Conservation (phyloP, 1,284 basidiomycete species). For the Volvariella surrecta region DNA sequence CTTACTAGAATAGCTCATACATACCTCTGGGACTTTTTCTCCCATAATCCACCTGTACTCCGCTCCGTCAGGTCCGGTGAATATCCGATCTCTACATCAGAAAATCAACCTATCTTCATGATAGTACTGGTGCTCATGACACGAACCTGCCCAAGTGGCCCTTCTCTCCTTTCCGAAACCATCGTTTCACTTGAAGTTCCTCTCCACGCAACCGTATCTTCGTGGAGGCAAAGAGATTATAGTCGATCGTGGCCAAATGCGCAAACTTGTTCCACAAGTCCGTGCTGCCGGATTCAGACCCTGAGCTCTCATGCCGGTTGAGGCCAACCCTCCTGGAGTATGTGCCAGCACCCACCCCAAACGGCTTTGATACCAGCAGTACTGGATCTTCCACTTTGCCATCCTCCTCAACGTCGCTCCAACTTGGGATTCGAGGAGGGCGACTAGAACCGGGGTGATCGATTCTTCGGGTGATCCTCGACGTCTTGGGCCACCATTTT, state of each 20-base stretch:
- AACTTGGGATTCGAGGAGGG: slow-evolving; percentile 7
- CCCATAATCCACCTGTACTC: slow-evolving; percentile 26
- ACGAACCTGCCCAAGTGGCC: slow-evolving; percentile 15
- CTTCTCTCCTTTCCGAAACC: slow-evolving; percentile 20
- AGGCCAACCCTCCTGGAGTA: no score
- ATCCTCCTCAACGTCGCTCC: slow-evolving; percentile 8
- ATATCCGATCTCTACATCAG: slow-evolving; percentile 18
- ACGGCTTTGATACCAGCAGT: no score
- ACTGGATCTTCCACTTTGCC: slow-evolving; percentile 1
- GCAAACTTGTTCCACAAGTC: slow-evolving; percentile 15
- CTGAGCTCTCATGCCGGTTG: no score
- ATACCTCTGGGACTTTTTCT: slow-evolving; percentile 17
- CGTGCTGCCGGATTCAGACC: no score
- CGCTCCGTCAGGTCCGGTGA: slow-evolving; percentile 23
- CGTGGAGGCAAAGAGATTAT: slow-evolving; percentile 17
- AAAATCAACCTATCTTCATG: neutral
- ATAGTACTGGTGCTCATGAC: slow-evolving; percentile 12
- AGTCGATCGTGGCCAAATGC: slow-evolving; percentile 21
- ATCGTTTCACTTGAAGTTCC: slow-evolving; percentile 15
- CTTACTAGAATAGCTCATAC: neutral
- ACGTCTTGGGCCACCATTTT: slow-evolving; percentile 13
- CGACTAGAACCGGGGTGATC: slow-evolving; percentile 5
- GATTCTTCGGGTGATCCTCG: slow-evolving; percentile 8
- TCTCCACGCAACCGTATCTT: slow-evolving; percentile 16
- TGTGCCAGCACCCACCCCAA: no score